phyloP scores from a whole-genome alignment of 2,329 filamentous ascomycete genomes.

The Pestalotiopsis sp. region DNA sequence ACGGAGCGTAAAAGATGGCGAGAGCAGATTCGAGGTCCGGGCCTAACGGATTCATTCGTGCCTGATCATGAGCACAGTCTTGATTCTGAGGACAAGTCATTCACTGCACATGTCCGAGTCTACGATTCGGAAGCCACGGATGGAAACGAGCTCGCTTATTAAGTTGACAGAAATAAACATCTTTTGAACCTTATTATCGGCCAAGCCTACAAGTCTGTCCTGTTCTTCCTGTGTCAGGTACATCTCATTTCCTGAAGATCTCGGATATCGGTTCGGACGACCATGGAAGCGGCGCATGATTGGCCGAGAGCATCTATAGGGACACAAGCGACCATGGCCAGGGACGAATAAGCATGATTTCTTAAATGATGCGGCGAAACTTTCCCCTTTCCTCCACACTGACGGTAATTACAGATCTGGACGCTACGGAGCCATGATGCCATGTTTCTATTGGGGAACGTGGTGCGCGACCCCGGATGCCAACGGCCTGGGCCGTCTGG shows the following conservation, averaged over 20 bases:
- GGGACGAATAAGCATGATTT: not conserved
- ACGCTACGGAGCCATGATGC: not conserved
- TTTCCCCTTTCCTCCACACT: not conserved
- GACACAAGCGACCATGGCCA: not conserved
- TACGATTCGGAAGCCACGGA: not conserved
- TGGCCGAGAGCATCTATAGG: not conserved
- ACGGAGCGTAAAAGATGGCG: constrained; percentile 64
- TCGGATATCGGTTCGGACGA: not conserved
- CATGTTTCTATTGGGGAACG: not conserved
- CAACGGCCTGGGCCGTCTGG: constrained; percentile 7
- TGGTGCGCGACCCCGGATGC: not conserved
- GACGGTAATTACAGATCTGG: not conserved
- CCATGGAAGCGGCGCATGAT: not conserved
- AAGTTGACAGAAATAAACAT: not conserved
- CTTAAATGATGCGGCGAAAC: not conserved
- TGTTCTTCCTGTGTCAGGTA: not conserved
- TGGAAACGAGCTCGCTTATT: not conserved
- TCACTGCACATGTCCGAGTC: not conserved
- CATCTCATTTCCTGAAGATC: not conserved
- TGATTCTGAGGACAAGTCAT: not conserved
- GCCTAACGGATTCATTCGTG: not conserved
- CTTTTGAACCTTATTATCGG: not conserved
- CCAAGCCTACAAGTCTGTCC: not conserved
- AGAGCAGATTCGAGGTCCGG: constrained; percentile 64
- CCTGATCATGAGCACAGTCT: not conserved